Conservation (phyloP, 371 early-diverging fungal genomes). For the Mucor indicus region DNA sequence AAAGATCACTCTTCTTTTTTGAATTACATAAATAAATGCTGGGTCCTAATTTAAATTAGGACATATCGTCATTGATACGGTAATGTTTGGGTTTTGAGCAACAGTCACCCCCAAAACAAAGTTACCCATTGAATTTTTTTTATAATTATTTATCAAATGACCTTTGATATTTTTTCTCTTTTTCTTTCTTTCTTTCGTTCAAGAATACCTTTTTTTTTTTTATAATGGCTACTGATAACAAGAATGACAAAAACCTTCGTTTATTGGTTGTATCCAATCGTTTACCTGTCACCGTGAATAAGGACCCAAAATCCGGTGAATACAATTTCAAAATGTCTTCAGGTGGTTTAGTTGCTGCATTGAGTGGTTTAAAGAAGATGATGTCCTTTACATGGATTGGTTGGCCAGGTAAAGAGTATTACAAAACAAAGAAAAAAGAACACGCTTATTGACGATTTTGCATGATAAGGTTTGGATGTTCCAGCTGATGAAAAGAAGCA, state of each 20-base stretch:
- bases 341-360: conserved; percentile 97
- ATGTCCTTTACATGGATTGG: conserved; percentile 99
- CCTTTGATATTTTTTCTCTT: not conserved
- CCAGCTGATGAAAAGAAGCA: conserved; percentile 76
- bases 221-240: not conserved
- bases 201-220: not conserved
- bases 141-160: too few relatives aligned
- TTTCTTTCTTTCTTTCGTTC: conserved; percentile 1
- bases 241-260: conserved; percentile 47
- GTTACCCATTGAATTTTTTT: too few relatives aligned
- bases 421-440: not conserved
- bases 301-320: conserved; percentile 54
- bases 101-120: too few relatives aligned
- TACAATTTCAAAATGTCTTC: conserved; percentile 86
- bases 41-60: too few relatives aligned
- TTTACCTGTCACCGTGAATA: conserved; percentile 95
- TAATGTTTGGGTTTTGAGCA: too few relatives aligned
- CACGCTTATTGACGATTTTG: not conserved
- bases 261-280: conserved; percentile 99
- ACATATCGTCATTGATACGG: too few relatives aligned
- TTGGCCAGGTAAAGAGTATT: conserved; percentile 82
- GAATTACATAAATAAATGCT: too few relatives aligned
- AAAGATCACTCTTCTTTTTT: too few relatives aligned
- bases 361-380: conserved; percentile 90
- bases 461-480: conserved; percentile 72